These are phyloP conservation scores for Botrytis pseudocinerea DNA, from an alignment of 2,329 filamentous ascomycete genomes.

Conservation along the genomic window DNA sequence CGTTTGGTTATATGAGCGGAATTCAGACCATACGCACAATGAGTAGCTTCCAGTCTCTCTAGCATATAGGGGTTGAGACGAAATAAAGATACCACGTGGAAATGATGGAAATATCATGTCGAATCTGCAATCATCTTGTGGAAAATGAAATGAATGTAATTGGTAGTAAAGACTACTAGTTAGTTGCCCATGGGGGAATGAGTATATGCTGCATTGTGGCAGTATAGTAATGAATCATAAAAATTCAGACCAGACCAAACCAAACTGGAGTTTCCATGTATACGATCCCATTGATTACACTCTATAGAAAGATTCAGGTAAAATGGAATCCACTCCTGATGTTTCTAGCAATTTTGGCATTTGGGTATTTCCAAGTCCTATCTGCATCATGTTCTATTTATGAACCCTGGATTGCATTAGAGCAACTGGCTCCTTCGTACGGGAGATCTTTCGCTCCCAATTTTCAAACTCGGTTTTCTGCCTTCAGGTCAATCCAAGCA, in stretches of 20 bases:
- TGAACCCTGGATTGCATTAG: background rate
- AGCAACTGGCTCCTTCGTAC: background rate
- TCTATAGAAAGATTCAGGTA: fast-evolving
- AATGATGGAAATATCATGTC: background rate
- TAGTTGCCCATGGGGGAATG: background rate
- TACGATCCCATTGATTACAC: background rate
- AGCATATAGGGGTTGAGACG: background rate
- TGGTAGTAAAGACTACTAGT: background rate
- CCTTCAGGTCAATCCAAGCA: background rate
- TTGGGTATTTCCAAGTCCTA: background rate
- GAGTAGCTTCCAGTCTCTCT: background rate
- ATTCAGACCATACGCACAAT: background rate
- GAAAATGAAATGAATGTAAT: background rate
- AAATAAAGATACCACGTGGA: constrained; percentile 9
- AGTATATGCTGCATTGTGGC: background rate
- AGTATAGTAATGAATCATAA: background rate
- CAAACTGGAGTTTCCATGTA: no score
- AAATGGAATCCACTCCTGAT: background rate
- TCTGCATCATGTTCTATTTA: background rate
- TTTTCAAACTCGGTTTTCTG: background rate
- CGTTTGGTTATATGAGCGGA: background rate
- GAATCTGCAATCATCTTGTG: background rate
- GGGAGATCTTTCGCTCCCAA: background rate
- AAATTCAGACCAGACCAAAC: background rate
- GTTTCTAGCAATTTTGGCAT: background rate